Evolutionary conservation across 2,329 filamentous ascomycete genomes (phyloP).

Genomic region (Passalora sequoiae): DNA sequence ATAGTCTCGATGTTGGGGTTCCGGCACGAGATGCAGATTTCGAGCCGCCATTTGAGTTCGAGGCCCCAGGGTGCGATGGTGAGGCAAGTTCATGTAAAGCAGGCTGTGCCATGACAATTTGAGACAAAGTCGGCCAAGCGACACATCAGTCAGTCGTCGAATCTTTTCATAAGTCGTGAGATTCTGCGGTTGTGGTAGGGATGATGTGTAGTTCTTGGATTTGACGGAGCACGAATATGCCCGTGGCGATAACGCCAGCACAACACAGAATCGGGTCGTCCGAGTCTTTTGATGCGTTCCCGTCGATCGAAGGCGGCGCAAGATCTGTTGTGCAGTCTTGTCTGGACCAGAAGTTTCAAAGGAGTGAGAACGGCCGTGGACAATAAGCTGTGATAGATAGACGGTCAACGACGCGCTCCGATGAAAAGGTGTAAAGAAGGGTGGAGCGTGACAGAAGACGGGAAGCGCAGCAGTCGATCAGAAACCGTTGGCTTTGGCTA

Average conservation of each 20-base stretch:
- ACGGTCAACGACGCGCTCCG: no score
- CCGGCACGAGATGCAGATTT: conserved; percentile 14
- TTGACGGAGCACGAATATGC: neutral
- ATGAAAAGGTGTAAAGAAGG: no score
- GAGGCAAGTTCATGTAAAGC: conserved; percentile 17
- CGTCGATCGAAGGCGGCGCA: no score
- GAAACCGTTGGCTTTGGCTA: no score
- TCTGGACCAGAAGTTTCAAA: no score
- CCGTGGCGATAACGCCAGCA: conserved; percentile 10
- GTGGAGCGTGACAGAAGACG: no score
- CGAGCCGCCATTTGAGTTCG: conserved; percentile 13
- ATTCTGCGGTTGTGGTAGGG: neutral
- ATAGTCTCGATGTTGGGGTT: conserved; percentile 15
- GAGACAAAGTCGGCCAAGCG: conserved; percentile 11
- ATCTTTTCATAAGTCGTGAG: neutral
- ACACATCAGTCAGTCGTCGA: conserved; percentile 17
- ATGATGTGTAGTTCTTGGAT: neutral
- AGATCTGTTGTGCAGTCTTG: no score
- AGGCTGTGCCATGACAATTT: conserved; percentile 19
- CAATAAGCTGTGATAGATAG: no score
- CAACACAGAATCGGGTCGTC: conserved; percentile 1
- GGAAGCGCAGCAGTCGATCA: no score
- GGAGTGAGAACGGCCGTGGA: no score
- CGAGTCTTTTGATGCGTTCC: no score
- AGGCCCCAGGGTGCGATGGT: conserved; percentile 11